Percentiles rank a stretch among this genome's conserved stretches.
Conservation (phyloP, 2,329 filamentous ascomycete species). For the Epichloe coenophiala region DNA sequence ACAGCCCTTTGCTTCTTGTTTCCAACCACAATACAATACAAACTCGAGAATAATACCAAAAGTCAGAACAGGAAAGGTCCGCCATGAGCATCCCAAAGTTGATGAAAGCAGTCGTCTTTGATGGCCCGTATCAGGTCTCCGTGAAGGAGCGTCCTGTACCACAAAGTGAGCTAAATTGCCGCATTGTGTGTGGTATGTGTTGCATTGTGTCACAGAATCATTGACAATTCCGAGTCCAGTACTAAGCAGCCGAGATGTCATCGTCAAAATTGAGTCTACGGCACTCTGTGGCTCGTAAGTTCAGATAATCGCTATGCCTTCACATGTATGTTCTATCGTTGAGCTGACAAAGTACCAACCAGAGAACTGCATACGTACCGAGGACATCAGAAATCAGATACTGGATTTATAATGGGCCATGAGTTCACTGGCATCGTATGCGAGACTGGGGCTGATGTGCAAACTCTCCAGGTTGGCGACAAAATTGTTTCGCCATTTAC, state of each 20-base stretch:
- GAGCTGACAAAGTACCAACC: background rate
- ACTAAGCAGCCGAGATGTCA: slow-evolving; percentile 56
- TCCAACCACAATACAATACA: background rate
- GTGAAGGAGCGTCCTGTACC: slow-evolving; percentile 73
- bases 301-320: background rate
- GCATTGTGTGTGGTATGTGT: background rate
- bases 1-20: background rate
- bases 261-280: slow-evolving; percentile 71
- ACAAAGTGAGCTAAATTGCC: slow-evolving; percentile 25
- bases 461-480: slow-evolving; percentile 58
- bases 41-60: background rate
- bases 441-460: slow-evolving; percentile 53
- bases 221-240: slow-evolving; percentile 28
- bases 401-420: slow-evolving; percentile 61
- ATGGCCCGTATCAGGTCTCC: slow-evolving; percentile 60
- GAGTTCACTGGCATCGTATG: slow-evolving; percentile 73
- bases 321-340: background rate
- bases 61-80: background rate
- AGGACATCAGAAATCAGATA: slow-evolving; percentile 58
- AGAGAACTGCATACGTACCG: slow-evolving; percentile 81
- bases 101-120: slow-evolving; percentile 86
- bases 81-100: slow-evolving; percentile 29
- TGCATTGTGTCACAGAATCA: background rate
- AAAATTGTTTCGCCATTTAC: slow-evolving; percentile 76
- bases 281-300: slow-evolving; percentile 78